Base-by-base conservation (phyloP, 441 rosid species). In the Erysimum pusillum region DNA sequence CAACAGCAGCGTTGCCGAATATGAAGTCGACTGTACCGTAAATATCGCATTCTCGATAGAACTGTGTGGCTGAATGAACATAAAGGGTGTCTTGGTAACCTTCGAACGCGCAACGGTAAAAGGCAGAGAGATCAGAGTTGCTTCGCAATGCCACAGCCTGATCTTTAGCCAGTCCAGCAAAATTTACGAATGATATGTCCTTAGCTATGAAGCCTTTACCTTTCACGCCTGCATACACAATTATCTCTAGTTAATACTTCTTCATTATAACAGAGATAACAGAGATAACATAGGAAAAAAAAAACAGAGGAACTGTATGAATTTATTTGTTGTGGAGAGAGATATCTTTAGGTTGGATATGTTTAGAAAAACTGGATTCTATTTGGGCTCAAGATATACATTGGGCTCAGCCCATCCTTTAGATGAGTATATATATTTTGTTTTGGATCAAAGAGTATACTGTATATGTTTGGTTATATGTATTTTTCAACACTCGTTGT, bases 81-180 rank as follows among this genome's bases (percentile, higher is more conserved):
- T 86, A 88, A 8, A 88, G 80, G 0, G 90, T 86, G 77, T 86
- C 90, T 39, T 86, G 90, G 58, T 85, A 86, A 28, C 81, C 88
- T 3, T 83, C 70, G 34, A 85, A 86, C 25, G 81, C 75, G 73
- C 92, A 88, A 9, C 62, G 35, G 53, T 83, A 88, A 68, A 86
- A 88, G 20, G 85, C 90, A 2, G 92, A 88, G 74, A 65, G 59
- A 38, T 86, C 81, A 13, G 90, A 74, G 42, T 79, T 78, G 34
- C 88, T 81, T 18, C 90, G 71, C 0, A 88, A 68, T 71, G 92
- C 90, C 42, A 88, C 92, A 8, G 86, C 89, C 48, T 88, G 90
- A 69, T 71, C 69, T 74, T 86, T 85, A 17, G 52, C 69, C 0
- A 80, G 89, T 2, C 90, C 89, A 1, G 90, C 85, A 5, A 62